phyloP scores from a whole-genome alignment of 176 grass and related monocot genomes.

The Aegilops sharonensis region DNA sequence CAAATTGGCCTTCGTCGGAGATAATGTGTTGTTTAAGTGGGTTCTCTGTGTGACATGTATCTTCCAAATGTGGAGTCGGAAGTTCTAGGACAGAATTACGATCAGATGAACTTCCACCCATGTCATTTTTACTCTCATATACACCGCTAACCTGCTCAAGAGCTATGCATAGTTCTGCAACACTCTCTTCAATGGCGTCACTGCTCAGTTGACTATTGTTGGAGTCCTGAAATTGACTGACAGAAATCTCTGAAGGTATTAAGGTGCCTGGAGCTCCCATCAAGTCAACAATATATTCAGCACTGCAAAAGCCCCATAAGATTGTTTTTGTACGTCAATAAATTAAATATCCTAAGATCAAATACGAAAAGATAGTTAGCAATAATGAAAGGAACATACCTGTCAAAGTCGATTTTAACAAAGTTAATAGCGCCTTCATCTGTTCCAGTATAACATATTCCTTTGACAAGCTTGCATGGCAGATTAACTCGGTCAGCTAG shows the following conservation, averaged over 20 bases:
- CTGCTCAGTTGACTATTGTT: conserved; percentile 58
- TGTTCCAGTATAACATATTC: conserved; percentile 84
- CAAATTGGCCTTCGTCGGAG: conserved; percentile 1
- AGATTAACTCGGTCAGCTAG: conserved; percentile 89
- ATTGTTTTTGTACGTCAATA: conserved; percentile 10
- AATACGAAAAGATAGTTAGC: conserved; percentile 13
- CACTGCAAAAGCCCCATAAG: conserved; percentile 37
- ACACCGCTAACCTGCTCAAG: conserved; percentile 51
- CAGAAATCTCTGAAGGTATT: conserved; percentile 89
- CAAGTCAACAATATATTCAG: conserved; percentile 93
- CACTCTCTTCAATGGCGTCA: conserved; percentile 70
- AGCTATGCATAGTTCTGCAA: conserved; percentile 67
- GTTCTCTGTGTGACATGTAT: conserved; percentile 27
- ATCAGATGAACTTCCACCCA: conserved; percentile 46
- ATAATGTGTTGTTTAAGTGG: conserved; percentile 21
- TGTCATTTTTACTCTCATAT: conserved; percentile 45
- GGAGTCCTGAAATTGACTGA: conserved; percentile 68
- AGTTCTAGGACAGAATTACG: conserved; percentile 28
- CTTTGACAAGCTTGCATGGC: conserved; percentile 97
- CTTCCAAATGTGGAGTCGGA: conserved; percentile 43
- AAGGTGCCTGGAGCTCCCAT: conserved; percentile 97
- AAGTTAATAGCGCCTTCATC: conserved; percentile 98
- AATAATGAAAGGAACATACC: conserved; percentile 43
- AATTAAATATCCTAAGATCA: conserved; percentile 15
- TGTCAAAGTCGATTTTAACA: conserved; percentile 88